Percentiles rank a stretch among this genome's conserved stretches.
Conservation (phyloP, 164 flowering plant genomes). For the Magnolia sinica region DNA sequence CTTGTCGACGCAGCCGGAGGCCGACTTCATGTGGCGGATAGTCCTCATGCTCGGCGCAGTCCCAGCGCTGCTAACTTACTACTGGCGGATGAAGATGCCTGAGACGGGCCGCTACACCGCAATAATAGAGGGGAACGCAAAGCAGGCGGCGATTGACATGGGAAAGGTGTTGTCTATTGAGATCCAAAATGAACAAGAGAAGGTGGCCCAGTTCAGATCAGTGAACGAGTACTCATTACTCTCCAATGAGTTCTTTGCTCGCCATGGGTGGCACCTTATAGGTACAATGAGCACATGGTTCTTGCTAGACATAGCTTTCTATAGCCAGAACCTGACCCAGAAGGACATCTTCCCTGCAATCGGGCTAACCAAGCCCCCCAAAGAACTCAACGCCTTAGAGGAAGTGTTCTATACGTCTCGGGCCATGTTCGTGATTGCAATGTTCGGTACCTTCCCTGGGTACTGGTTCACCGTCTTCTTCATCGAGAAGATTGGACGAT, state of each 20-base stretch:
- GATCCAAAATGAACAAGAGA: slow-evolving; percentile 40
- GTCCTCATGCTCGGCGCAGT: slow-evolving; percentile 61
- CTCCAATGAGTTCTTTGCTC: slow-evolving; percentile 30
- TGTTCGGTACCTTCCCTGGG: slow-evolving; percentile 45
- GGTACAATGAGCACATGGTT: slow-evolving; percentile 50
- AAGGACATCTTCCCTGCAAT: slow-evolving; percentile 42
- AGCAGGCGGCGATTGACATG: slow-evolving; percentile 63
- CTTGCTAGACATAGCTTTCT: slow-evolving; percentile 47
- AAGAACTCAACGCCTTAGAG: slow-evolving; percentile 32
- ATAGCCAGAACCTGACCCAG: slow-evolving; percentile 42
- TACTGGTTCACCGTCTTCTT: slow-evolving; percentile 58
- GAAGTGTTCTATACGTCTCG: slow-evolving; percentile 35
- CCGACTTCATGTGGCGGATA: slow-evolving; percentile 66
- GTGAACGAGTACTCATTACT: slow-evolving; percentile 31
- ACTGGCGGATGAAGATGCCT: slow-evolving; percentile 81
- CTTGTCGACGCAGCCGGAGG: slow-evolving; percentile 33
- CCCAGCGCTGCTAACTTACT: slow-evolving; percentile 68
- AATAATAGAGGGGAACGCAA: slow-evolving; percentile 61
- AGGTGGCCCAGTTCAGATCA: slow-evolving; percentile 19
- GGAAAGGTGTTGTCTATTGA: slow-evolving; percentile 44
- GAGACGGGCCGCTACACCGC: slow-evolving; percentile 54
- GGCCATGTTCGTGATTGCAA: slow-evolving; percentile 40
- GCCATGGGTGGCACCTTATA: slow-evolving; percentile 42
- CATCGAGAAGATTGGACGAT: slow-evolving; percentile 55
- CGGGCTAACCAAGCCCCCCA: slow-evolving; percentile 17